phyloP scores from a whole-genome alignment of 768 basidiomycete genomes.

The Butyriboletus loyo region DNA sequence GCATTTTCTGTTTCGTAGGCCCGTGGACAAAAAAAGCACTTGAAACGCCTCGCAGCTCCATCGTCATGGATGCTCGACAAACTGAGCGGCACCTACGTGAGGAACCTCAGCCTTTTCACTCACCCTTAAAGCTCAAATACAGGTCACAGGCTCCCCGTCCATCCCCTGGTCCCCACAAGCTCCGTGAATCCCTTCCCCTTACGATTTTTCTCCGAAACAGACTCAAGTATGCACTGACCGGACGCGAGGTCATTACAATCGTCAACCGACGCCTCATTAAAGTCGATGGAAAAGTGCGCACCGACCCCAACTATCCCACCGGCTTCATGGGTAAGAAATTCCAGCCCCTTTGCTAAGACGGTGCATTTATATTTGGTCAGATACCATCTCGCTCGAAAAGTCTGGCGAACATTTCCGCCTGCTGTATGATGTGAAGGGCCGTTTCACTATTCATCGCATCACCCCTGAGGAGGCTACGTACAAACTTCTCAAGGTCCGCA shows the following conservation, averaged over 20 bases:
- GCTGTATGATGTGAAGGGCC: slow-evolving; percentile 98
- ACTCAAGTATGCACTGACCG: slow-evolving; percentile 97
- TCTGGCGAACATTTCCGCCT: slow-evolving; percentile 99
- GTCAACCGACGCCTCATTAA: slow-evolving; percentile 96
- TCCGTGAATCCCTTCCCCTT: slow-evolving; percentile 96
- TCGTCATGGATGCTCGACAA: slow-evolving; percentile 99
- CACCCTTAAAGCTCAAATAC: slow-evolving; percentile 5
- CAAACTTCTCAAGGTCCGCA: slow-evolving; percentile 94
- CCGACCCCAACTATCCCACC: slow-evolving; percentile 93
- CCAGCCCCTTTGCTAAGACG: background rate
- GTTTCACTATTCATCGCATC: slow-evolving; percentile 99
- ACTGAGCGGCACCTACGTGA: slow-evolving; percentile 89
- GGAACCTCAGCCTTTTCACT: slow-evolving; percentile 25
- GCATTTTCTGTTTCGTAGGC: slow-evolving; percentile 49
- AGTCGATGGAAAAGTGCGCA: slow-evolving; percentile 98
- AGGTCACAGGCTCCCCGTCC: slow-evolving; percentile 83
- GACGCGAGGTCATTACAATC: slow-evolving; percentile 92
- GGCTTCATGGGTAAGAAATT: slow-evolving; percentile 88
- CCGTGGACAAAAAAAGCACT: slow-evolving; percentile 98
- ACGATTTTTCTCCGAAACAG: slow-evolving; percentile 98
- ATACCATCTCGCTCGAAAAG: slow-evolving; percentile 96
- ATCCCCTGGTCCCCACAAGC: slow-evolving; percentile 98
- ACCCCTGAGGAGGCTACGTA: slow-evolving; percentile 94
- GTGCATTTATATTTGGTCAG: slow-evolving; percentile 37
- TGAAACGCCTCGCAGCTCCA: slow-evolving; percentile 96